phyloP scores from a whole-genome alignment of 345 rosid genomes.

The Eucalyptus melliodora region DNA sequence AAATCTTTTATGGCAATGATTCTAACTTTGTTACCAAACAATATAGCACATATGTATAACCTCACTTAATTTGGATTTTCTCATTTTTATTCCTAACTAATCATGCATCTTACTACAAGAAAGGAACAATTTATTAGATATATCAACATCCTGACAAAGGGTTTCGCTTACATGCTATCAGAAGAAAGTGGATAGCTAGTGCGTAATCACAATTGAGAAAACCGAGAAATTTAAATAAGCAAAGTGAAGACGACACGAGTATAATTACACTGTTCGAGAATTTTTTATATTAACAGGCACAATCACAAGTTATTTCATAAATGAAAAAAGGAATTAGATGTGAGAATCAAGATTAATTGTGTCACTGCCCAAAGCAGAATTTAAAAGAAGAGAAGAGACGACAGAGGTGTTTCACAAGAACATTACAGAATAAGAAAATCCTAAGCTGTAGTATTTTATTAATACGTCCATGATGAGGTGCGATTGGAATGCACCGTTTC shows the following conservation, averaged over 20 bases:
- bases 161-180: too few species aligned
- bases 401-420: background rate
- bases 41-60: background rate
- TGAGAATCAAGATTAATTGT: background rate
- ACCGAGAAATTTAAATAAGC: too few species aligned
- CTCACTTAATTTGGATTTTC: background rate
- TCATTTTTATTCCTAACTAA: background rate
- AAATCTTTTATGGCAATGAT: background rate
- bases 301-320: background rate
- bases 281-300: background rate
- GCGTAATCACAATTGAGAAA: background rate
- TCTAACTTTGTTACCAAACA: background rate
- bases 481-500: too few species aligned
- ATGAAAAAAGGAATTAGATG: background rate
- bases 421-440: background rate
- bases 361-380: background rate
- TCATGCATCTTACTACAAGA: background rate
- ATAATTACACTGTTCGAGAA: background rate
- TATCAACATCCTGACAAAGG: background rate
- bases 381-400: background rate
- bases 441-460: background rate
- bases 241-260: background rate
- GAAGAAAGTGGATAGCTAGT: background rate
- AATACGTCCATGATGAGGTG: too few species aligned
- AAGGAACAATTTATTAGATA: background rate